Conservation (phyloP, 345 rosid species). For the Ceriops zippeliana region DNA sequence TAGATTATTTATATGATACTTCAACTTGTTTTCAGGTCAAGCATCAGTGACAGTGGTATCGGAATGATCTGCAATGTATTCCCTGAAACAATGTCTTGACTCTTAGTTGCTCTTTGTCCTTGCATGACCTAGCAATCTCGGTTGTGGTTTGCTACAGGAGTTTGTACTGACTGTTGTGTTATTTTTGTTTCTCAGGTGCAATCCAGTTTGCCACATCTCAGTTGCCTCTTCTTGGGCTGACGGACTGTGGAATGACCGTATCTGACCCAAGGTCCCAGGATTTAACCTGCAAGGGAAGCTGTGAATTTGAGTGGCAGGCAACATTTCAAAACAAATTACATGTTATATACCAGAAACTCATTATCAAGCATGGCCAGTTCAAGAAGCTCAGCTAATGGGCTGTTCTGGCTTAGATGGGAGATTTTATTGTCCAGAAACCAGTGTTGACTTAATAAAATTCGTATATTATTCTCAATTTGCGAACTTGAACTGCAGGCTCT, state of each 20-base stretch:
- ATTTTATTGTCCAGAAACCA: slow-evolving; percentile 5
- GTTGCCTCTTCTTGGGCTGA: slow-evolving; percentile 82
- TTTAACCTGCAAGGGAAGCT: slow-evolving; percentile 34
- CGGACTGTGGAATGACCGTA: slow-evolving; percentile 98
- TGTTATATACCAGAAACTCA: slow-evolving; percentile 73
- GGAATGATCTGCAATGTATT: slow-evolving; percentile 95
- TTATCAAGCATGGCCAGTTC: slow-evolving; percentile 71
- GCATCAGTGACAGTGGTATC: slow-evolving; percentile 88
- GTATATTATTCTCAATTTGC: slow-evolving; percentile 6
- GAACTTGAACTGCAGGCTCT: slow-evolving; percentile 63
- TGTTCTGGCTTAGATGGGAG: slow-evolving; percentile 95
- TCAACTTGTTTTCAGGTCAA: slow-evolving; percentile 64
- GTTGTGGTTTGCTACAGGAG: background rate
- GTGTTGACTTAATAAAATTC: background rate
- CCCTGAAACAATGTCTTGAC: slow-evolving; percentile 67
- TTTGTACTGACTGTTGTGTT: background rate
- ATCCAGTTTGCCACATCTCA: slow-evolving; percentile 97
- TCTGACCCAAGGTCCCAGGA: slow-evolving; percentile 53
- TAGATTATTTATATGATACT: slow-evolving; percentile 11
- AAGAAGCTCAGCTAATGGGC: slow-evolving; percentile 92
- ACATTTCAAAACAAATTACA: slow-evolving; percentile 46
- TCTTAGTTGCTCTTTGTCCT: slow-evolving; percentile 92
- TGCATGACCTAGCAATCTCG: slow-evolving; percentile 46
- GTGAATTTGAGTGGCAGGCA: slow-evolving; percentile 38
- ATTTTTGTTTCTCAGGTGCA: slow-evolving; percentile 61